phyloP scores from a whole-genome alignment of 2,329 filamentous ascomycete genomes.

The Fusarium udum region DNA sequence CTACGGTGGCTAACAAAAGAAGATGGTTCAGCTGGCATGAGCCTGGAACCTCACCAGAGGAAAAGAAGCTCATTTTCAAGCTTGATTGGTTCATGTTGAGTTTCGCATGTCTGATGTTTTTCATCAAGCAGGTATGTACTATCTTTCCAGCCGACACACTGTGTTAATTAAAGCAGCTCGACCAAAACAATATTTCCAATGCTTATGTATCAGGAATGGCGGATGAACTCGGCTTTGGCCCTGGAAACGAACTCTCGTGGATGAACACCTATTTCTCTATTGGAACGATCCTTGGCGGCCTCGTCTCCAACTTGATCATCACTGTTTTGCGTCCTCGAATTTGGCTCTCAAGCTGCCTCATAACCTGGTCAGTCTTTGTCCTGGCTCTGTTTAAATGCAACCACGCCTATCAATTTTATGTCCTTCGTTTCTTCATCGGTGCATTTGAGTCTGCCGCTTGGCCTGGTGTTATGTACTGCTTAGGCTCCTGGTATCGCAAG shows the following conservation, averaged over 20 bases:
- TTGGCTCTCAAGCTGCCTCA: slow-evolving; percentile 52
- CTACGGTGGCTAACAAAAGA: neutral
- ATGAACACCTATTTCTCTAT: slow-evolving; percentile 58
- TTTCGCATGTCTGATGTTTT: slow-evolving; percentile 54
- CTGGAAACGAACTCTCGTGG: slow-evolving; percentile 54
- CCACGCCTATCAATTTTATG: slow-evolving; percentile 52
- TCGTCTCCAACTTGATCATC: slow-evolving; percentile 56
- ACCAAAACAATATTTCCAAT: slow-evolving; percentile 58
- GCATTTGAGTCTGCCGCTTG: slow-evolving; percentile 65
- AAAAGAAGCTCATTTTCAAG: slow-evolving; percentile 59
- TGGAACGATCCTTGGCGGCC: slow-evolving; percentile 56
- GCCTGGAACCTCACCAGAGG: slow-evolving; percentile 50
- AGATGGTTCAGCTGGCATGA: slow-evolving; percentile 55
- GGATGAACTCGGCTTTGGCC: slow-evolving; percentile 55
- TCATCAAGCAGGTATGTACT: slow-evolving; percentile 51
- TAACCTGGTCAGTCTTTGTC: slow-evolving; percentile 52
- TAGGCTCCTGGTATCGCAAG: slow-evolving; percentile 68
- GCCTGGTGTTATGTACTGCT: slow-evolving; percentile 62
- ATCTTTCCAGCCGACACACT: no score
- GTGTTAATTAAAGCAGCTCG: slow-evolving; percentile 45
- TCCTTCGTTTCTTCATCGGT: slow-evolving; percentile 64
- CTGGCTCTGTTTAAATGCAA: slow-evolving; percentile 52
- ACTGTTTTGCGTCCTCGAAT: slow-evolving; percentile 54
- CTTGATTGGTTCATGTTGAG: slow-evolving; percentile 58
- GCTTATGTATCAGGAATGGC: slow-evolving; percentile 60